These are phyloP conservation scores for Tanozyma kutaoensis DNA, from an alignment of 805 yeast species.

Conservation along the genomic window DNA sequence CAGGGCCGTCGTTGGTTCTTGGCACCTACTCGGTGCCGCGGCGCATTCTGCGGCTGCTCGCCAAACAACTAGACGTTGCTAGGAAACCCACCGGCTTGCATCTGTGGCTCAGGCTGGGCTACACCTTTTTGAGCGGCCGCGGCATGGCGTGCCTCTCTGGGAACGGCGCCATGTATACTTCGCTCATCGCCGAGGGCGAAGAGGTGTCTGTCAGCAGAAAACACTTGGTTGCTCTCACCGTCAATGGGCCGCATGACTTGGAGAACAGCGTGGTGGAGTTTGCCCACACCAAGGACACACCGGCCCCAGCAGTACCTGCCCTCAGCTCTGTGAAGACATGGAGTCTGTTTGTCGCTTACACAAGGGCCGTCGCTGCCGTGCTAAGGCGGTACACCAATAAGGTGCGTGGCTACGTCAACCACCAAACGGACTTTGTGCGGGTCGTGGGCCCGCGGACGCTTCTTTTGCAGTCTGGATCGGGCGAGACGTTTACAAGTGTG, in stretches of 20 bases:
- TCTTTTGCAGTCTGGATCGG: constrained; percentile 32
- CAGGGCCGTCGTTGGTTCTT: constrained; percentile 38
- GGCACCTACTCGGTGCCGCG: constrained; percentile 25
- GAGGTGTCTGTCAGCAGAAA: constrained; percentile 32
- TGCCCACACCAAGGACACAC: too few relatives aligned
- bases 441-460: constrained; percentile 43
- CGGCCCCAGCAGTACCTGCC: too few relatives aligned
- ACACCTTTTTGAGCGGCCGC: constrained; percentile 38
- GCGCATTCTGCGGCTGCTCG: constrained; percentile 18
- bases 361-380: too few relatives aligned
- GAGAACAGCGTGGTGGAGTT: constrained; percentile 14
- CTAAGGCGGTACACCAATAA: too few relatives aligned
- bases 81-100: constrained; percentile 26
- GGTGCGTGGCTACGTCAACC: constrained; percentile 1
- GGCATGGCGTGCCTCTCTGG: constrained; percentile 45
- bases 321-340: too few relatives aligned
- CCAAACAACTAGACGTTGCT: constrained; percentile 10
- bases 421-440: constrained; percentile 32
- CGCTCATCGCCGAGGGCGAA: constrained; percentile 31
- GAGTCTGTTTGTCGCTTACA: too few relatives aligned
- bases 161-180: constrained; percentile 37
- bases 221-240: constrained; percentile 36
- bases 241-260: constrained; percentile 35
- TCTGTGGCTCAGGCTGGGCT: constrained; percentile 24
- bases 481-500: too few relatives aligned